Evolutionary conservation across 192 early-diverging fungal genomes (phyloP).

Genomic region (Entomortierella chlamydospora): DNA sequence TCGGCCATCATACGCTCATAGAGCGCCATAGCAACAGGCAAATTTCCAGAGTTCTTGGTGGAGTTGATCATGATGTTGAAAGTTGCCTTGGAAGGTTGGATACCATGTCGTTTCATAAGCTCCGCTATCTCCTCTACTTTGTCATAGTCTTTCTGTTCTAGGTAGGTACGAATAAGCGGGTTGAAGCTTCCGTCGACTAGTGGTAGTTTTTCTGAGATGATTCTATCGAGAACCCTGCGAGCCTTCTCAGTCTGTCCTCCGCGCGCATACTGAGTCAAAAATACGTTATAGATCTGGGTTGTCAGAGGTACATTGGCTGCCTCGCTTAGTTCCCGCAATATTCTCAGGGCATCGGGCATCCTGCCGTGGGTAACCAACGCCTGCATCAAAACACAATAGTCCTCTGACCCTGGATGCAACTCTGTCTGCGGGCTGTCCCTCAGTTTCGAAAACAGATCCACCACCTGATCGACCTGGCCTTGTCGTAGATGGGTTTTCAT

Average conservation of each 20-base stretch:
- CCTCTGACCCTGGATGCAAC: conserved; percentile 26
- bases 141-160: conserved; percentile 27
- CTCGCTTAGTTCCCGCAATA: conserved; percentile 39
- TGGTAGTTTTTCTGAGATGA: conserved; percentile 28
- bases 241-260: conserved; percentile 40
- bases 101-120: conserved; percentile 31
- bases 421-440: conserved; percentile 29
- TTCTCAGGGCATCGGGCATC: conserved; percentile 33
- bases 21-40: conserved; percentile 23
- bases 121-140: conserved; percentile 35
- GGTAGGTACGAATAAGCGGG: conserved; percentile 33
- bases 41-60: conserved; percentile 19
- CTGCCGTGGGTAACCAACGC: conserved; percentile 19
- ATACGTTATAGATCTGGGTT: conserved; percentile 48
- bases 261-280: conserved; percentile 40
- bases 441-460: conserved; percentile 32
- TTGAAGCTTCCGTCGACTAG: conserved; percentile 44
- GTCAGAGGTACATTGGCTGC: conserved; percentile 15
- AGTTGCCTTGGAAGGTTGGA: conserved; percentile 25
- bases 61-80: conserved; percentile 52
- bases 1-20: conserved; percentile 36
- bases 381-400: conserved; percentile 34
- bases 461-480: conserved; percentile 18
- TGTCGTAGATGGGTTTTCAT: conserved; percentile 39
- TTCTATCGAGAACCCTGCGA: conserved; percentile 34